A percentile compares a stretch with the other conserved stretches of the same genome.
These are phyloP conservation scores for Nephelium lappaceum DNA, from an alignment of 345 rosid species.

Conservation along the genomic window DNA sequence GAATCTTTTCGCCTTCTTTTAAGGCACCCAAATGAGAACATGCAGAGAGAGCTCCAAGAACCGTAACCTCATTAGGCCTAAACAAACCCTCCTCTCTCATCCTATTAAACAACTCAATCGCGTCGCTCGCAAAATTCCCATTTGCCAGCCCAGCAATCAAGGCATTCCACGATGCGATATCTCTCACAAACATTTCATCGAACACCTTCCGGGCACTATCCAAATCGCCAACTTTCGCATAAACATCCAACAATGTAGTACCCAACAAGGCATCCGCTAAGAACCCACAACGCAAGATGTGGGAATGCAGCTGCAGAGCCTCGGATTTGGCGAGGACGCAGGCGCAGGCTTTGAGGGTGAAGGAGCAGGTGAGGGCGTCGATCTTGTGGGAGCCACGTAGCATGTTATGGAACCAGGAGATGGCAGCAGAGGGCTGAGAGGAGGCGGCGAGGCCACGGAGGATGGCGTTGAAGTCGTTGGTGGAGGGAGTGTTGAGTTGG, in stretches of 20 bases:
- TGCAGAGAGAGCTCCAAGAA: conserved; percentile 78
- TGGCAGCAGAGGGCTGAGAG: conserved; percentile 52
- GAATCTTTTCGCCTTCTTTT: conserved; percentile 63
- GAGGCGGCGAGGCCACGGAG: conserved; percentile 70
- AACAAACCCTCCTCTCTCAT: conserved; percentile 50
- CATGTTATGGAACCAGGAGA: conserved; percentile 63
- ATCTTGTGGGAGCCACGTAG: conserved; percentile 38
- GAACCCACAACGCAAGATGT: conserved; percentile 55
- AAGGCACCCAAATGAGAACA: conserved; percentile 78
- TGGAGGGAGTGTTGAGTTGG: conserved; percentile 53
- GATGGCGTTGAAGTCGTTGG: conserved; percentile 88
- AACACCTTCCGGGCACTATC: conserved; percentile 57
- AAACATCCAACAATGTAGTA: conserved; percentile 74
- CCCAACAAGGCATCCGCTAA: conserved; percentile 65
- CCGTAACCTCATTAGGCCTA: conserved; percentile 66
- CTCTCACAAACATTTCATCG: conserved; percentile 71
- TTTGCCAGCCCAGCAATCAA: conserved; percentile 76
- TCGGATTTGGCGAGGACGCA: conserved; percentile 54
- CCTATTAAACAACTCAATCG: conserved; percentile 57
- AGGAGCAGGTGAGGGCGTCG: conserved; percentile 87
- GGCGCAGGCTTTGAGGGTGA: conserved; percentile 80
- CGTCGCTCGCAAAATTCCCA: conserved; percentile 62
- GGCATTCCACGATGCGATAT: conserved; percentile 87
- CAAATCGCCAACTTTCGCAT: conserved; percentile 65
- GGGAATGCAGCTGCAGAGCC: conserved; percentile 60